These are phyloP conservation scores for Amanita phalloides DNA, from an alignment of 768 basidiomycete species.

Conservation along the genomic window DNA sequence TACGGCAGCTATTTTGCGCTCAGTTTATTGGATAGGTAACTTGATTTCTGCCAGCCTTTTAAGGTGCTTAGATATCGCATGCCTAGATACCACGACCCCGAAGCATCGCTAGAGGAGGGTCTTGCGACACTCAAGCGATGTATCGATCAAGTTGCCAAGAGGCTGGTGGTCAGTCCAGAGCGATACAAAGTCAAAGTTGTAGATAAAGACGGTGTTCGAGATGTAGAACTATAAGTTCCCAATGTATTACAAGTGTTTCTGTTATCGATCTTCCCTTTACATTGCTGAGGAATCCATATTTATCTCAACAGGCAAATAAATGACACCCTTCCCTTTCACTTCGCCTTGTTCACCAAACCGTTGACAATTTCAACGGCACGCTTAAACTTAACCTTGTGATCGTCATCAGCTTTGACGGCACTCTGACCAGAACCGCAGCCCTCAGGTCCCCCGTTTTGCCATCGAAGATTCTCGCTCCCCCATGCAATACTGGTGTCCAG, in stretches of 20 bases:
- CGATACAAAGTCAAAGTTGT: slow-evolving; percentile 87
- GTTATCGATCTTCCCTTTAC: background rate
- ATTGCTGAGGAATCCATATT: no score
- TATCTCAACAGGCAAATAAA: no score
- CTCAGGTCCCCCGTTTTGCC: slow-evolving; percentile 50
- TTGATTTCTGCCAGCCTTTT: slow-evolving; percentile 2
- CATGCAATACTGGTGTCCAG: slow-evolving; percentile 56
- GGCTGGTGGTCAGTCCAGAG: slow-evolving; percentile 68
- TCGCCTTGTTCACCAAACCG: slow-evolving; percentile 28
- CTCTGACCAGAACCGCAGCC: slow-evolving; percentile 49
- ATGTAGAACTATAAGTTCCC: slow-evolving; percentile 50
- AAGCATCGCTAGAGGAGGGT: slow-evolving; percentile 78
- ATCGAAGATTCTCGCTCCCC: slow-evolving; percentile 43
- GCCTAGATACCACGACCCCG: slow-evolving; percentile 81
- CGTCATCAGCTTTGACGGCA: slow-evolving; percentile 37
- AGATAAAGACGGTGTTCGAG: slow-evolving; percentile 83
- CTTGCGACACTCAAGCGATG: slow-evolving; percentile 77
- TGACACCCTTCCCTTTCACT: slow-evolving; percentile 3
- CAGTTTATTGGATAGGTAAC: slow-evolving; percentile 83
- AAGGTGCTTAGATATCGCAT: background rate
- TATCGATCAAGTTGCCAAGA: slow-evolving; percentile 79
- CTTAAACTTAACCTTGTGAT: slow-evolving; percentile 58
- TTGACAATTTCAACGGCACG: slow-evolving; percentile 61
- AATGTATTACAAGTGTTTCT: background rate
- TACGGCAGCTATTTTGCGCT: slow-evolving; percentile 91